phyloP scores from a whole-genome alignment of 768 basidiomycete species.

The Trametes cingulata region DNA sequence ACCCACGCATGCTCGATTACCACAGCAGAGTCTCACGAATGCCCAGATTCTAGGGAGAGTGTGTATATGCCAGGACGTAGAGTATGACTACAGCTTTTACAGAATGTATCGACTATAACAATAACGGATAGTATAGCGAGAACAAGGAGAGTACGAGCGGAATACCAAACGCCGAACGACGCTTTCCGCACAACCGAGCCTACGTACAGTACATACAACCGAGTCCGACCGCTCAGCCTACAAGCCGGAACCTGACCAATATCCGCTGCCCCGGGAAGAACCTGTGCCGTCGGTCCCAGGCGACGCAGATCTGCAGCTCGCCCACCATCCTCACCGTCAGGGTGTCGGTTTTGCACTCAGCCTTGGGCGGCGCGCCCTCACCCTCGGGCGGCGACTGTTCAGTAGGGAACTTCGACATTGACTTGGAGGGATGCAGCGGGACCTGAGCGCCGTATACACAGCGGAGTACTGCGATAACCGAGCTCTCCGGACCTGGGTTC shows the following conservation, averaged over 20 bases:
- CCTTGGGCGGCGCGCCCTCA: neutral
- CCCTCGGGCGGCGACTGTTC: neutral
- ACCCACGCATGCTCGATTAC: too few relatives aligned
- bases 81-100: too few relatives aligned
- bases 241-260: slow-evolving; percentile 52
- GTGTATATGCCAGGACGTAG: too few relatives aligned
- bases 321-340: slow-evolving; percentile 45
- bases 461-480: slow-evolving; percentile 15
- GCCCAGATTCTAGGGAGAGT: too few relatives aligned
- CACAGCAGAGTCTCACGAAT: too few relatives aligned
- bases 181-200: too few relatives aligned
- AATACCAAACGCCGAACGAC: too few relatives aligned
- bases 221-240: slow-evolving; percentile 34
- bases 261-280: slow-evolving; percentile 56
- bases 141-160: too few relatives aligned
- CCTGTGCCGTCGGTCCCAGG: slow-evolving; percentile 54
- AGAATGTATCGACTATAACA: too few relatives aligned
- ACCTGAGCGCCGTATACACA: slow-evolving; percentile 12
- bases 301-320: slow-evolving; percentile 54
- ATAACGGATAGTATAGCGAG: too few relatives aligned
- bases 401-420: neutral
- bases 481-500: slow-evolving; percentile 11
- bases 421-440: neutral
- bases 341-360: neutral
- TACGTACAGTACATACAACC: too few relatives aligned